These are phyloP conservation scores for Tetratostichococcus sp. DNA, from an alignment of 139 green algal genomes.

Conservation along the genomic window DNA sequence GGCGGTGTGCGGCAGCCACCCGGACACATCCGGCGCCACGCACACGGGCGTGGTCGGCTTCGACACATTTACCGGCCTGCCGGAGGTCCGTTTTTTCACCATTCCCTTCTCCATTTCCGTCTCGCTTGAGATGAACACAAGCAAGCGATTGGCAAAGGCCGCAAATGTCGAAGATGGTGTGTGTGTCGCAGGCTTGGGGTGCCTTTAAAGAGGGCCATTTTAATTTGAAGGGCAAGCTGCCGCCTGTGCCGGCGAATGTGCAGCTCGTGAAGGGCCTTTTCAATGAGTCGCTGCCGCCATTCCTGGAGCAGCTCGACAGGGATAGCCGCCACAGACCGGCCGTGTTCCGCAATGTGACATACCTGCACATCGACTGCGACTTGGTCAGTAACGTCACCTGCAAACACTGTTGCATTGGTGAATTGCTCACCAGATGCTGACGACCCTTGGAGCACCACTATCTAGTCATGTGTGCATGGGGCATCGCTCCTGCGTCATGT, in stretches of 20 bases:
- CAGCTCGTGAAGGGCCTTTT: neutral
- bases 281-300: neutral
- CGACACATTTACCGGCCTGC: neutral
- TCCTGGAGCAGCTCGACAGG: neutral
- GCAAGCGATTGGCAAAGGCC: too few species aligned
- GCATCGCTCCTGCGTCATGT: too few species aligned
- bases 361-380: slow-evolving; percentile 1
- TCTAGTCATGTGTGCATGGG: too few species aligned
- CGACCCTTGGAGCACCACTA: too few species aligned
- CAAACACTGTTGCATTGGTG: too few species aligned
- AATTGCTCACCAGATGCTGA: too few species aligned
- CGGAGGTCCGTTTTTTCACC: neutral
- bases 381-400: neutral
- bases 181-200: neutral
- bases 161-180: too few species aligned
- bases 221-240: neutral
- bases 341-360: neutral
- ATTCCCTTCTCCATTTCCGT: too few species aligned
- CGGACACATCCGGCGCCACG: neutral
- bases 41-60: neutral
- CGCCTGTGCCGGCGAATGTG: neutral
- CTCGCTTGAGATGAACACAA: too few species aligned
- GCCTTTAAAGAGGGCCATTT: neutral
- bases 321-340: neutral
- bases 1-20: neutral